Evolutionary conservation across 108 stramenopile species (phyloP).

Genomic region (Cyclotella choctawhatcheeana): DNA sequence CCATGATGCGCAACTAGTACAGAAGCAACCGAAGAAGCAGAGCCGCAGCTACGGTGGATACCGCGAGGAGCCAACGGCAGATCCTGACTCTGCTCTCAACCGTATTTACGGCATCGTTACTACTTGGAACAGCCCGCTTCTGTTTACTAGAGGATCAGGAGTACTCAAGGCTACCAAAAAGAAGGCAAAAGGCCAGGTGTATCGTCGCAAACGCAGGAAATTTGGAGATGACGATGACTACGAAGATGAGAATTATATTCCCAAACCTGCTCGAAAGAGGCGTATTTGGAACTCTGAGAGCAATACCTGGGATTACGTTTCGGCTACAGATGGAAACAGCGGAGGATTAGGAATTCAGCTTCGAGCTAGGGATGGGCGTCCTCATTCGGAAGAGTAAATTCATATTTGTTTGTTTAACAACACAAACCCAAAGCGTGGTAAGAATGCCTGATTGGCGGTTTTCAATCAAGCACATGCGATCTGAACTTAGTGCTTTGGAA

Average conservation of each 20-base stretch:
- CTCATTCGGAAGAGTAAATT: no score
- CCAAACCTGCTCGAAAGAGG: not conserved
- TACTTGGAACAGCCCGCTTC: not conserved
- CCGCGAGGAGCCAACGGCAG: no score
- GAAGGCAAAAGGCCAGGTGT: not conserved
- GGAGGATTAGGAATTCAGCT: no score
- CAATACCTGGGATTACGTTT: not conserved
- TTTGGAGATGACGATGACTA: not conserved
- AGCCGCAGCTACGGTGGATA: not conserved
- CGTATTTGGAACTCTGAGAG: not conserved
- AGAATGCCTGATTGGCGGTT: no score
- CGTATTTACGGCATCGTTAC: not conserved
- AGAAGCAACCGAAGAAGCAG: not conserved
- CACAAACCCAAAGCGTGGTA: no score
- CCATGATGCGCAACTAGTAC: not conserved
- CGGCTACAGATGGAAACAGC: no score
- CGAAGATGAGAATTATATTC: not conserved
- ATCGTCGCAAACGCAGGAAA: not conserved
- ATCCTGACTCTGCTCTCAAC: no score
- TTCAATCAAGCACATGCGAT: no score
- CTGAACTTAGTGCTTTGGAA: no score
- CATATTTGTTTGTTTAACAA: no score
- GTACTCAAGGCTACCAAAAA: not conserved
- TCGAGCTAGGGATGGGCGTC: no score
- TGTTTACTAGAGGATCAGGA: not conserved